These are phyloP conservation scores for Neonothopanus nambi DNA, from an alignment of 1,284 basidiomycete genomes.

Conservation along the genomic window DNA sequence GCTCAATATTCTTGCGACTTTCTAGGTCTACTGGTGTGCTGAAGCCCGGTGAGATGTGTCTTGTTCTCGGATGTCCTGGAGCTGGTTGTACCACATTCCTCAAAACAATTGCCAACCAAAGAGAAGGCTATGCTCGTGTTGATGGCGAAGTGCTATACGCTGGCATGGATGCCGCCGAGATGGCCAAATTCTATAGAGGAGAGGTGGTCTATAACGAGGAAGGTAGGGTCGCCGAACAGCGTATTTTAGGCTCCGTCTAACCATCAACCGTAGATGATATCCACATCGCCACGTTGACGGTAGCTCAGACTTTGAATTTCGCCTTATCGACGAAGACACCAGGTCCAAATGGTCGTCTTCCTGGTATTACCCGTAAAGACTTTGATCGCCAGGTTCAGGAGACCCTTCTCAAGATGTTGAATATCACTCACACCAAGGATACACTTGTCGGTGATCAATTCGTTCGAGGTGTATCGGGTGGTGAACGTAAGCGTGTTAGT, in stretches of 20 bases:
- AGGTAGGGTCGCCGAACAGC: constrained; percentile 41
- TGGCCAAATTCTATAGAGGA: constrained; percentile 71
- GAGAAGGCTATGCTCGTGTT: constrained; percentile 59
- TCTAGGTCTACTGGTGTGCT: constrained; percentile 75
- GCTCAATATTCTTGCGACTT: constrained; percentile 29
- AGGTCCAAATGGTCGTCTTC: constrained; percentile 69
- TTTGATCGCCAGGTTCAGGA: constrained; percentile 59
- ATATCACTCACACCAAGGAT: constrained; percentile 73
- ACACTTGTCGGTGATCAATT: constrained; percentile 86
- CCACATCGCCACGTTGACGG: constrained; percentile 78
- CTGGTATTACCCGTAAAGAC: constrained; percentile 59
- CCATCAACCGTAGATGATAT: constrained; percentile 54
- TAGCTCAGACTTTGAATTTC: constrained; percentile 70
- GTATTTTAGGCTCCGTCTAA: not conserved
- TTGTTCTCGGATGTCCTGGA: constrained; percentile 84
- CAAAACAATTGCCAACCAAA: constrained; percentile 74
- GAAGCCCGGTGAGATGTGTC: constrained; percentile 63
- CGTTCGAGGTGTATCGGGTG: constrained; percentile 84
- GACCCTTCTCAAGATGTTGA: constrained; percentile 75
- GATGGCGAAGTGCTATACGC: constrained; percentile 74
- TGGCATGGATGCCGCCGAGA: constrained; percentile 66
- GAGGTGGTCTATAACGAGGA: constrained; percentile 87
- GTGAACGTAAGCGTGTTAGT: constrained; percentile 85
- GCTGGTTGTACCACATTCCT: constrained; percentile 82
- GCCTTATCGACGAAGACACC: constrained; percentile 71